Conservation (phyloP, 2,329 filamentous ascomycete species). For the Aureobasidium sp. region DNA sequence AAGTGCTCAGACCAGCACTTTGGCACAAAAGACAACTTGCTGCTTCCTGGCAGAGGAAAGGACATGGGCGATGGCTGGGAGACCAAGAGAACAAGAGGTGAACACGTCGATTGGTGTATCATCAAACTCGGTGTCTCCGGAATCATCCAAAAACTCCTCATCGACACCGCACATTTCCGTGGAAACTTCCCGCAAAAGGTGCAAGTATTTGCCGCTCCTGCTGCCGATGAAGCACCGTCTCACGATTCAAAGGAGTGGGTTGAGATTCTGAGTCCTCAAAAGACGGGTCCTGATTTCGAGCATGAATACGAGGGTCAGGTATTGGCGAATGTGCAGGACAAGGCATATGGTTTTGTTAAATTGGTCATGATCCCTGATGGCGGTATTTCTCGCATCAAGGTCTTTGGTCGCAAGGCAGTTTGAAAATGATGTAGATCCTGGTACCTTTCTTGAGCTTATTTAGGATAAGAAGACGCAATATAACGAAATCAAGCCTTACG, state of each 20-base stretch:
- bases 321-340: constrained; percentile 45
- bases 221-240: constrained; percentile 43
- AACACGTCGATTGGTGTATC: constrained; percentile 76
- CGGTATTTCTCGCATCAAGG: constrained; percentile 78
- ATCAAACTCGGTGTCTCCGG: constrained; percentile 63
- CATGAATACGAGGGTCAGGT: constrained; percentile 51
- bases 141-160: constrained; percentile 57
- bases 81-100: constrained; percentile 65
- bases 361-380: constrained; percentile 90
- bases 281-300: constrained; percentile 65
- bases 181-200: constrained; percentile 79
- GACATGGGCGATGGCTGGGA: constrained; percentile 91
- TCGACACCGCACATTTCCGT: constrained; percentile 77
- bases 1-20: constrained; percentile 80
- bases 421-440: no score
- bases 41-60: constrained; percentile 69
- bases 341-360: constrained; percentile 73
- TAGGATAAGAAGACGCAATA: no score
- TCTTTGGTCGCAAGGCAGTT: constrained; percentile 55
- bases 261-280: constrained; percentile 59
- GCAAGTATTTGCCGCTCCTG: constrained; percentile 54
- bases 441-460: no score
- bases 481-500: no score
- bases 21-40: constrained; percentile 70
- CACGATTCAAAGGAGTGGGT: constrained; percentile 56